Base-by-base conservation (phyloP, 2,329 filamentous ascomycete genomes). In the Phoma sp. region DNA sequence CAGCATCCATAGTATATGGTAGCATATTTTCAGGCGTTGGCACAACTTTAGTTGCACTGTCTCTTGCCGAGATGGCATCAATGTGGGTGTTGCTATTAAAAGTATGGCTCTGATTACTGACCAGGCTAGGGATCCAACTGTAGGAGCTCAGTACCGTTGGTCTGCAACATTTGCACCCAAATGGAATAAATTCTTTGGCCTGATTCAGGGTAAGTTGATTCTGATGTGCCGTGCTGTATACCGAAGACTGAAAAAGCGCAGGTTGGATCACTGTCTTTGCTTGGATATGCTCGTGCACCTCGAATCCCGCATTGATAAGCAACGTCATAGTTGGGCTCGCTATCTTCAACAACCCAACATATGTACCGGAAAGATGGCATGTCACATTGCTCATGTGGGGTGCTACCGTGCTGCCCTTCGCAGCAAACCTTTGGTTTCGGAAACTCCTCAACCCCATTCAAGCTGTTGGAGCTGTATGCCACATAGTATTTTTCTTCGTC, bases 321-420 rank as follows among this genome's bases (percentile, higher is more conserved):
- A 67, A 67, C 18, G 55, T 67, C 39, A 62, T 70, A 38, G 61
- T 65, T 4, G 65, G 65, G 11, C 56, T 72, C 7, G 61, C 63
- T 2, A 62, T 69, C 4, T 68, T 81, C 42, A 79, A 77, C 39
- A 60, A 78, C 29, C 55, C 62, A 2, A 55, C 55, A 1, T 79
- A 80, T 52, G 53, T 65, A 1, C 61, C 69, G 1, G 48, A 79
- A 47, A 61, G 70, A 22, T 83, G 79, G 79, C 81, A 83, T 43
- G 77, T 72, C 1, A 82, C 80, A 2, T 68, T 83, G 2, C 66
- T 83, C 9, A 76, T 78, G 59, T 79, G 77, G 55, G 78, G 76
- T 0, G 64, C 78, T 27, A 70, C 76, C 22, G 14, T 73, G 0
- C 55, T 79, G 4, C 68, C 75, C 1, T 64, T 77, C 5, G 54